phyloP scores from a whole-genome alignment of 1,139 yeast genomes.

The Candida anutae region DNA sequence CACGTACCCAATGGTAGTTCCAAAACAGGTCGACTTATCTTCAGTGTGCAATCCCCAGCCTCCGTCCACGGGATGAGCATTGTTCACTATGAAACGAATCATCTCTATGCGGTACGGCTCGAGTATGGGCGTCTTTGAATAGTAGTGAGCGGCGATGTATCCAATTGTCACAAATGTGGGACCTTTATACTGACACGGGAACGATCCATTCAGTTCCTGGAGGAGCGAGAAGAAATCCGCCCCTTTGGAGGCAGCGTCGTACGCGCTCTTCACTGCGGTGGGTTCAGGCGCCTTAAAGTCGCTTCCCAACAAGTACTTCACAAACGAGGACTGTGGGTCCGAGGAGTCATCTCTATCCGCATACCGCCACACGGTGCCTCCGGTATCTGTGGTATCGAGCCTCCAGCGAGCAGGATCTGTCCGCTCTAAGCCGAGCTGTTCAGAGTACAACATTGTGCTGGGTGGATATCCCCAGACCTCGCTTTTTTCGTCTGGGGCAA shows the following conservation, averaged over 20 bases:
- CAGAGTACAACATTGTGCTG: constrained; percentile 59
- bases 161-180: constrained; percentile 98
- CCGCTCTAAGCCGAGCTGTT: constrained; percentile 48
- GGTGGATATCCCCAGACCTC: too few species aligned
- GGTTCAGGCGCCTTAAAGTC: constrained; percentile 37
- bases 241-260: constrained; percentile 65
- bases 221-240: constrained; percentile 60
- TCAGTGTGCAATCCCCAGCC: constrained; percentile 96
- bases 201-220: constrained; percentile 77
- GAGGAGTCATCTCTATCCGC: constrained; percentile 25
- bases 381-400: constrained; percentile 58
- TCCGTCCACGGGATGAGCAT: constrained; percentile 97
- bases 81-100: constrained; percentile 75
- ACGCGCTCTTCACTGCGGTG: constrained; percentile 31
- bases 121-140: constrained; percentile 61
- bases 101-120: constrained; percentile 61
- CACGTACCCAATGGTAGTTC: constrained; percentile 85
- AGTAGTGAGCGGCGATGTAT: constrained; percentile 67
- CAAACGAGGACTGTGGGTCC: constrained; percentile 50
- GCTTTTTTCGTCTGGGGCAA: too few species aligned
- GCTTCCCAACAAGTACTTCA: constrained; percentile 46
- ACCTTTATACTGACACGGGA: constrained; percentile 92
- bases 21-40: constrained; percentile 92
- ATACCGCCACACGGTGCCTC: constrained; percentile 81
- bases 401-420: constrained; percentile 78